Base-by-base conservation (phyloP, 1,284 basidiomycete genomes). In the Rhodotorula sp. region DNA sequence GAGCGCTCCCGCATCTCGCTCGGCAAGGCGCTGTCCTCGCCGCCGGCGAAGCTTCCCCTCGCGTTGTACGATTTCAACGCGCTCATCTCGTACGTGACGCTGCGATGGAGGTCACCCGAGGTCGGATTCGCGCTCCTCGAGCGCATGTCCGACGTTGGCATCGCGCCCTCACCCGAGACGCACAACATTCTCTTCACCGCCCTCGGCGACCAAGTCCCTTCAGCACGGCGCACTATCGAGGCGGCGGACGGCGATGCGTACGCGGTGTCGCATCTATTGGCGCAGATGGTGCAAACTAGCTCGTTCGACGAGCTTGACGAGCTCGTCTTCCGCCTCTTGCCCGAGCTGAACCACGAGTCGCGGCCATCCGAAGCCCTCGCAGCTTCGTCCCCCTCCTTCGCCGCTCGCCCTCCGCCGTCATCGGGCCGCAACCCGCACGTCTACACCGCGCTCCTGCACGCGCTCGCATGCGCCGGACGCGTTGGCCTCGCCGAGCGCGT, bases 401-500 rank as follows among this genome's bases (percentile, higher is more conserved):
- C 48, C 1, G 53, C 55, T 0, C 46, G 16, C 14, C 45, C 68
- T 12, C 68, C 68, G 7, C 62, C 70, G 10, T 17, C 27, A 12
- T 21, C 50, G 16, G 71, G 74, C 21, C 59, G 74, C 42, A 54
- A 41, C 2, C 73, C 70, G 2, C 64, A 52, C 46, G 53, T 75
- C 48, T 87, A 90, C 74, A 83, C 86, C 0, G 79, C 83, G 3
- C 78, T 90, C 8, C 80, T 92, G 49, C 87, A 87, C 68, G 88
- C 87, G 1, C 81, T 91, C 50, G 79, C 81, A 61, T 89, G 90
- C 76, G 81, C 85, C 0, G 86, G 88, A 1, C 82, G 82, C 71
- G 85, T 85, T 0, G 85, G 86, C 0, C 80, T 88, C 2, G 87
- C 88, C 0, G 87, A 89, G 76, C 84, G 86, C 17, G 83, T 91